These are phyloP conservation scores for Pichia sp. DNA, from an alignment of 1,139 yeast genomes.

Conservation along the genomic window DNA sequence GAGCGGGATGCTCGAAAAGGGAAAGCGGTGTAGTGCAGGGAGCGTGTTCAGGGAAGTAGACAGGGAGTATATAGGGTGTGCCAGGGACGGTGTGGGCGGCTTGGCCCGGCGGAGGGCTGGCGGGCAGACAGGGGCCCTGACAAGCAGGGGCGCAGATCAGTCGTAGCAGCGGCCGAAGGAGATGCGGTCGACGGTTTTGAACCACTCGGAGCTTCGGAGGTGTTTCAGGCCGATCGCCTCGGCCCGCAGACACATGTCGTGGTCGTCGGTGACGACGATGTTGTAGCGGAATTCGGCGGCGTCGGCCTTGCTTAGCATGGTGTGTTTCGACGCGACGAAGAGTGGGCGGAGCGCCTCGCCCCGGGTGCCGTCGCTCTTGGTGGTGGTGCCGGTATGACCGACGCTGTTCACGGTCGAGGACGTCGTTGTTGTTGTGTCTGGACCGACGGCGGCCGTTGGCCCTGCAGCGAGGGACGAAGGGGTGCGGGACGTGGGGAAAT, in stretches of 20 bases:
- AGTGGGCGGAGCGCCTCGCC: slow-evolving; percentile 15
- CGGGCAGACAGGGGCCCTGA: too few relatives aligned
- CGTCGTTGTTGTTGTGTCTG: too few relatives aligned
- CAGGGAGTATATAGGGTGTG: not conserved
- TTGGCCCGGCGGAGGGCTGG: too few relatives aligned
- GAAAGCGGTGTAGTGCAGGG: not conserved
- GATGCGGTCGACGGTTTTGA: slow-evolving; percentile 45
- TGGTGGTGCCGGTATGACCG: too few relatives aligned
- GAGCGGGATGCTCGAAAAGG: not conserved
- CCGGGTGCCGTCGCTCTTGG: slow-evolving; percentile 10
- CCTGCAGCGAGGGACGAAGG: not conserved
- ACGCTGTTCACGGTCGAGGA: too few relatives aligned
- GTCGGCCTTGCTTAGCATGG: slow-evolving; percentile 26
- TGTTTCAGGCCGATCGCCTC: slow-evolving; percentile 54
- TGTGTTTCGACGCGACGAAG: slow-evolving; percentile 14
- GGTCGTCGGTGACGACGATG: slow-evolving; percentile 65
- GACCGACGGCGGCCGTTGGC: too few relatives aligned
- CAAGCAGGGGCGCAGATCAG: slow-evolving; percentile 10
- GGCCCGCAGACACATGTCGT: slow-evolving; percentile 66
- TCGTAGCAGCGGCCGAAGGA: slow-evolving; percentile 30
- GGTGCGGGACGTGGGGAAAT: slow-evolving; percentile 10
- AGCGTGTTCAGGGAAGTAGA: too few relatives aligned
- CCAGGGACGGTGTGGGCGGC: too few relatives aligned
- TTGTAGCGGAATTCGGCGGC: slow-evolving; percentile 50
- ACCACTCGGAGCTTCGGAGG: slow-evolving; percentile 56